Evolutionary conservation across 1,284 basidiomycete genomes (phyloP).

Genomic region (Afroboletus lepidellus): DNA sequence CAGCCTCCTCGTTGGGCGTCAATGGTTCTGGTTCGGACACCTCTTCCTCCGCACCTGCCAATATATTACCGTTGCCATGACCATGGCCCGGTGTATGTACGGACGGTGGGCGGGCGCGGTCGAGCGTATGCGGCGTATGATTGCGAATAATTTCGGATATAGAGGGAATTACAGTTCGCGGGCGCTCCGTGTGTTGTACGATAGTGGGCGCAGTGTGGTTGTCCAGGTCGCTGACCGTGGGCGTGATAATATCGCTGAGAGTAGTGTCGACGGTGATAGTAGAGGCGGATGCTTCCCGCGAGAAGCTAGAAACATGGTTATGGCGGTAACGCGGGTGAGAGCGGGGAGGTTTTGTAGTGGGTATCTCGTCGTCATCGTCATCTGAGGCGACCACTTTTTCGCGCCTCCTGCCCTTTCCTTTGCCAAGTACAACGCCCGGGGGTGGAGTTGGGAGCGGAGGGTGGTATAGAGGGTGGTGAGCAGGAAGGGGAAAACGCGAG

Average conservation of each 20-base stretch:
- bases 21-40: constrained; percentile 49
- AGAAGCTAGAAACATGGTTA: constrained; percentile 34
- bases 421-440: constrained; percentile 73
- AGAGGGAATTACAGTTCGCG: constrained; percentile 57
- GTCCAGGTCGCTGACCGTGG: constrained; percentile 14
- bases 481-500: constrained; percentile 49
- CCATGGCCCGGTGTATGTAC: constrained; percentile 47
- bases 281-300: constrained; percentile 43
- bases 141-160: constrained; percentile 82
- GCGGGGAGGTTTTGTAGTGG: constrained; percentile 30
- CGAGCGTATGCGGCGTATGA: constrained; percentile 59
- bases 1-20: constrained; percentile 55
- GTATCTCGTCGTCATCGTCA: constrained; percentile 46
- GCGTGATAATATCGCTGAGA: constrained; percentile 17
- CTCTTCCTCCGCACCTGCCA: constrained; percentile 44
- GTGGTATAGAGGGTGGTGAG: constrained; percentile 69
- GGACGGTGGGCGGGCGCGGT: constrained; percentile 43
- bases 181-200: constrained; percentile 25
- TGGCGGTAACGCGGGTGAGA: constrained; percentile 41
- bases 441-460: constrained; percentile 79
- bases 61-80: constrained; percentile 45
- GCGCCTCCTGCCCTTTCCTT: constrained; percentile 46
- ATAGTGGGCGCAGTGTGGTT: constrained; percentile 15
- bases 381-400: constrained; percentile 38
- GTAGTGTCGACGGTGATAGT: constrained; percentile 36